Percentiles rank a stretch among this genome's conserved stretches.
phyloP scores from a whole-genome alignment of 2,329 filamentous ascomycete genomes.

The Aureobasidium sp. region DNA sequence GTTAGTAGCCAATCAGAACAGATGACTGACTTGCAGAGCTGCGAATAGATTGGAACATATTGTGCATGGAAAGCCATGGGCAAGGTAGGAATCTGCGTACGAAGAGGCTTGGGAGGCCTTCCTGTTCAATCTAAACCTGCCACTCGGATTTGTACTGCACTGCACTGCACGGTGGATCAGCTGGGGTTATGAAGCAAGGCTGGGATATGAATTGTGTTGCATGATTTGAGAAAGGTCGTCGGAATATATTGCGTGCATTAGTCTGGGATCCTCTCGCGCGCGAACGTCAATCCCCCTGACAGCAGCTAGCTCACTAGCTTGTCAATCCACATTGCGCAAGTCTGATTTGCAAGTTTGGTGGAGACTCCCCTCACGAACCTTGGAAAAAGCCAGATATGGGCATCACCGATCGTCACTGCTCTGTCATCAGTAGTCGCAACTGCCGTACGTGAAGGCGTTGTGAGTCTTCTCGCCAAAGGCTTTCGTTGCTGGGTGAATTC shows the following conservation, averaged over 20 bases:
- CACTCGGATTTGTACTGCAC: neutral
- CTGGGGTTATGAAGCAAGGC: slow-evolving; percentile 7
- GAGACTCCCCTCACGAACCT: neutral
- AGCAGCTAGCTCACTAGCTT: neutral
- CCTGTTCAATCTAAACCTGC: slow-evolving; percentile 5
- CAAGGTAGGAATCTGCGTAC: neutral
- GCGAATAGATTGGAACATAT: neutral
- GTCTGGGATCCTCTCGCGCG: neutral
- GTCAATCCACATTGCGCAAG: slow-evolving; percentile 11
- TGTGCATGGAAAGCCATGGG: neutral
- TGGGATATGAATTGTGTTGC: slow-evolving; percentile 1
- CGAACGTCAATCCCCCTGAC: slow-evolving; percentile 2
- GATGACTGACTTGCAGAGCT: neutral
- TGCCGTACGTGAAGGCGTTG: neutral
- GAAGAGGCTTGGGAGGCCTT: neutral
- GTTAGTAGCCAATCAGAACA: neutral
- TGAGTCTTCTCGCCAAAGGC: neutral
- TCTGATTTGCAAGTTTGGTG: slow-evolving; percentile 5
- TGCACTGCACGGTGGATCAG: slow-evolving; percentile 3
- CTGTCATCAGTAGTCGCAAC: slow-evolving; percentile 6
- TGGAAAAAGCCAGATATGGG: neutral
- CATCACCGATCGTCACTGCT: neutral
- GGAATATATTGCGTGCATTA: slow-evolving; percentile 12
- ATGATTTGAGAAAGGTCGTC: slow-evolving; percentile 10
- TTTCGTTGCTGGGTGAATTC: neutral